Evolutionary conservation across 2,329 filamentous ascomycete genomes (phyloP), one percentile per base, ranked within the genome.

Genomic region (Aureobasidium sp.): DNA sequence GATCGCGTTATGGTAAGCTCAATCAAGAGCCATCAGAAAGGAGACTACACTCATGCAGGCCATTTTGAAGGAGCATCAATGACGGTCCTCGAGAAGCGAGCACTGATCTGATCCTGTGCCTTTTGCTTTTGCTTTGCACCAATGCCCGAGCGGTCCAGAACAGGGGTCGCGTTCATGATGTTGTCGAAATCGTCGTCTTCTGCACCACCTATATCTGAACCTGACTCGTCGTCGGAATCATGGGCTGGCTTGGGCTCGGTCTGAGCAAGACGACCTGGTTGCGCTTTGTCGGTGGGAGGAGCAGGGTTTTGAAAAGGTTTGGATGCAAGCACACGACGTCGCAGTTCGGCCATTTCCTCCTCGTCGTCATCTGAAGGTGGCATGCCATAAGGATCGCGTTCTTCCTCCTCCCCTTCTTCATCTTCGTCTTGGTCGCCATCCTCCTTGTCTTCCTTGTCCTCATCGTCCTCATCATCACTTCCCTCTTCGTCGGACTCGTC

Each of bases 261-360:
- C 24, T 62, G 62, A 7, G 80, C 68, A 56, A 88, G 83, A n/a
- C 76, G 80, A 61, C 84, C 78, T 0, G 79, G 81, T 27, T 66
- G 64, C 54, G 78, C 77, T 60, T 83, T 84, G 57, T 78, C 73
- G 47, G 65, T 64, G 7, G 58, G 35, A 45, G 58, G 57, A 56
- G 70, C 64, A 16, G 58, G 71, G 59, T 87, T 87, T 37, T 85
- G 74, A 63, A 98, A 98, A 0, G 90, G 82, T 65, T 91, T 96
- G 6, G 91, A 95, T 6, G 85, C 86, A 2, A 98, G 79, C n/a
- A 97, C 89, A 61, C 88, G 88, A 52, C 86, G 83, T 44, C 93
- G 81, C 49, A 98, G 84, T 64, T 95, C 90, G 30, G 88, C 90
- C 90, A 97, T 97, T 65, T 90, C 84, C 49, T 87, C 86, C 62